Conservation (phyloP, 768 basidiomycete species). For the Galerina sulciceps region DNA sequence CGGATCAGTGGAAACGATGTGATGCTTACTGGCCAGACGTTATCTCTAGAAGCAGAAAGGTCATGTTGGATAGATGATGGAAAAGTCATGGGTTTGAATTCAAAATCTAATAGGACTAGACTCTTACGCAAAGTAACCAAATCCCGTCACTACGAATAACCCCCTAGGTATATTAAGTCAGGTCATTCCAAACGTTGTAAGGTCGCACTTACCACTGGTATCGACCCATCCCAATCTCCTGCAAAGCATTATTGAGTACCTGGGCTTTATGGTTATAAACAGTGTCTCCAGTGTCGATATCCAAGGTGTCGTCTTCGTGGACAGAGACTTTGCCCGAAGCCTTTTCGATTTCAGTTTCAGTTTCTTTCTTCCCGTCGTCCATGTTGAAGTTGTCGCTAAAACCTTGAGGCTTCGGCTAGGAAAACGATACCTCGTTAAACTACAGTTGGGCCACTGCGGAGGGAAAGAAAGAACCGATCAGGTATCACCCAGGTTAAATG, state of each 20-base stretch:
- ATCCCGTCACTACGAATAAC: conserved; percentile 32
- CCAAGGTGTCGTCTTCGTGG: background rate
- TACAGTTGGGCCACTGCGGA: too few relatives aligned
- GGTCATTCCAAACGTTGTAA: background rate
- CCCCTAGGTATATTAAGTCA: conserved; percentile 18
- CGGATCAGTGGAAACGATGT: background rate
- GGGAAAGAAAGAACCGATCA: too few relatives aligned
- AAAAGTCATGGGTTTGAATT: background rate
- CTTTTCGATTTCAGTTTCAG: too few relatives aligned
- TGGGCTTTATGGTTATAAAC: conserved; percentile 17
- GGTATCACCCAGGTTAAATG: too few relatives aligned
- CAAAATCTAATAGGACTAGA: background rate
- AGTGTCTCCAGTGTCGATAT: conserved; percentile 12
- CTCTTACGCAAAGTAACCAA: conserved; percentile 35
- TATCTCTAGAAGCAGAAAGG: conserved; percentile 19
- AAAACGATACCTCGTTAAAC: too few relatives aligned
- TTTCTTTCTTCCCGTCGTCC: too few relatives aligned
- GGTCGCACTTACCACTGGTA: conserved; percentile 31
- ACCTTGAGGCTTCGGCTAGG: too few relatives aligned
- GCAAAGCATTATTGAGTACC: conserved; percentile 23
- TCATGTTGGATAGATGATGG: background rate
- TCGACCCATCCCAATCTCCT: conserved; percentile 31
- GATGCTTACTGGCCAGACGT: conserved; percentile 31
- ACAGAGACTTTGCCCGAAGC: too few relatives aligned
- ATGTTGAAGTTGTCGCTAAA: too few relatives aligned